Base-by-base conservation (phyloP, 2,329 filamentous ascomycete species). In the Coniochaeta ligniaria region DNA sequence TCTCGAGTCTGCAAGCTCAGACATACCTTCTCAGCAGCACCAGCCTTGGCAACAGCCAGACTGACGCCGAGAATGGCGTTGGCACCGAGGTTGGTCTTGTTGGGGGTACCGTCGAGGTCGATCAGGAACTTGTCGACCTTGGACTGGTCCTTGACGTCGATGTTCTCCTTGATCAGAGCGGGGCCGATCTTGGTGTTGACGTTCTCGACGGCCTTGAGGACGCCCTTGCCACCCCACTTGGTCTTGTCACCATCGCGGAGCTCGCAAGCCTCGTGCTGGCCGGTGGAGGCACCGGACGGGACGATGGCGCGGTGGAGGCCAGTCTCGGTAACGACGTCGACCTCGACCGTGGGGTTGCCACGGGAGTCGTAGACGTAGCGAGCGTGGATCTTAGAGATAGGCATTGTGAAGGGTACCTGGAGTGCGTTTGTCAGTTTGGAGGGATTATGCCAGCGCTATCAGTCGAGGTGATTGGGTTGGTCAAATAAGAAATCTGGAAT, bases 321-420 rank as follows among this genome's bases (percentile, higher is more conserved):
- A 71, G 90, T 96, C 83, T 96, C 92, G 71, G 93, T 97, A 80
- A 96, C 90, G 71, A 97, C 87, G 77, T 97, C 94, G 73, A 98
- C 94, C 85, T 98, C 94, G 74, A 97, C 94, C 75, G 95, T 99
- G 73, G 95, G 95, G 88, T 99, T 99, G 76, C 86, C 86, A 76
- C 95, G 94, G 78, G 95, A 98, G 86, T 99, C 95, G 87, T 94
- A 99, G 83, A 99, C 92, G 74, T 89, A 93, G 76, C 95, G 90
- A 74, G 90, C 91, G 85, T 93, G 90, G 75, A 95, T 85, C 84
- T 93, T 94, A 78, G 87, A 87, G 79, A 95, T 91, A 73, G 90
- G 82, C 95, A 99, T 99, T 69, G 75, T 93, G 79, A 70, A 61
- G 60, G 52, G 22, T 28, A n/a, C 26, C 47, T 52, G 43, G 24